Conservation (phyloP, 169 alveolate genomes). For the Eimeria maxima region DNA sequence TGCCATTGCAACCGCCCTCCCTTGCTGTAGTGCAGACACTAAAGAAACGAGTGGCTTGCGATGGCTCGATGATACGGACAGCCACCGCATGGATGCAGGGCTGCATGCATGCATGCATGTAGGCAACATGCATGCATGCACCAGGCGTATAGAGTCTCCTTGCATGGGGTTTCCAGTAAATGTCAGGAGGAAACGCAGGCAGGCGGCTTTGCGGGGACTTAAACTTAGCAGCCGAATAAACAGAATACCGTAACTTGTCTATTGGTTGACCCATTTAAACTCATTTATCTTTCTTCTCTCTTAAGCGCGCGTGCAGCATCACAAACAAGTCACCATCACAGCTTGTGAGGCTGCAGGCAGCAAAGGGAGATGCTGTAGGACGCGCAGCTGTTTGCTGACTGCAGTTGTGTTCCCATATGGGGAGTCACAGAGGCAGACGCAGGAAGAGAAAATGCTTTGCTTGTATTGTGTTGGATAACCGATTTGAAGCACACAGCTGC, state of each 20-base stretch:
- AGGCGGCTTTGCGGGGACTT: conserved; percentile 4
- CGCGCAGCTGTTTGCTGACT: no score
- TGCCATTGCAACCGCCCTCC: not conserved
- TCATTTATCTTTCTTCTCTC: not conserved
- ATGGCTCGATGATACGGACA: not conserved
- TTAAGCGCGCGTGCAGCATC: not conserved
- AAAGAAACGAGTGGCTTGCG: not conserved
- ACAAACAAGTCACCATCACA: not conserved
- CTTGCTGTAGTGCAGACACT: conserved; percentile 22
- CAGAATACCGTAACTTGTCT: conserved; percentile 16
- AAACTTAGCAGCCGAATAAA: not conserved
- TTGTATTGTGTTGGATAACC: no score
- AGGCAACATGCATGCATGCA: not conserved
- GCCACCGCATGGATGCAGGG: conserved; percentile 27
- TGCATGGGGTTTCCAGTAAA: not conserved
- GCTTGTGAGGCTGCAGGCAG: not conserved
- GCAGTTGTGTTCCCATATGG: no score
- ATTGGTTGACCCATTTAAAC: not conserved
- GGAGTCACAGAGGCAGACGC: no score
- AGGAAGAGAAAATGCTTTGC: no score
- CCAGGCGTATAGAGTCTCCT: not conserved
- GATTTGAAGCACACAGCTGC: no score
- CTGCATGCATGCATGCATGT: not conserved
- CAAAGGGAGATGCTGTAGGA: not conserved
- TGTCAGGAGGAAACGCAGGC: not conserved